Evolutionary conservation across 2,329 filamentous ascomycete species (phyloP), one percentile per base, ranked within the genome.

Genomic region (Cladorrhinum sp.): DNA sequence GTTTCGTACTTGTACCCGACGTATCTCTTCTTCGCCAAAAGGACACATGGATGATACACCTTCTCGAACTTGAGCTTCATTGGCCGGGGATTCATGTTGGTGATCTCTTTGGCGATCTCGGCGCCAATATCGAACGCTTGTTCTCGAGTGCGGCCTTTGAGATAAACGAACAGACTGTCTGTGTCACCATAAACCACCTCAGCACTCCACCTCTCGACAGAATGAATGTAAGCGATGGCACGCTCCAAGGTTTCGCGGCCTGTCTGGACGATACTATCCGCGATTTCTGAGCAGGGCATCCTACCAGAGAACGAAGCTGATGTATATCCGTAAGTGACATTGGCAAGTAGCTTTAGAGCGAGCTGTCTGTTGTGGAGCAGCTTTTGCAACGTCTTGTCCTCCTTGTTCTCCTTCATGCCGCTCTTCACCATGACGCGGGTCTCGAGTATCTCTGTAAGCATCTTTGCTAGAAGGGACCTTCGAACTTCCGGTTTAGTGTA

Each of bases 131-230:
- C 83, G 73, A 99, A 99, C 0, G 96, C 96, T 72, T 98, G 86
- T 20, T 92, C 90, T 57, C 86, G 87, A 0, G 91, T 96, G 53
- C 92, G 87, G 3, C 93, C 95, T 68, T 92, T 93, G 36, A 99
- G 82, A 67, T 95, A 86, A 52, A 99, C 83, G 70, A 99, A 99
- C 8, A 99, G 76, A 70, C 92, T 96, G 78, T 99, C 95, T 0
- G 96, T 99, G 73, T 99, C 95, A 58, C 95, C 96, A 68, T 99
- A 99, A 0, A 99, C 93, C 0, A 99, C 95, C 75, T 99, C 95
- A 1, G 95, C 95, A 9, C 88, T 89, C 96, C 96, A 99, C 63
- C 85, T 83, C 65, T 88, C 84, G 12, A 93, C 87, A 0, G 91
- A 92, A 70, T 99, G 95, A 38, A 99, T 98, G 59, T 93, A 81